Conservation (phyloP, 2,329 filamentous ascomycete species). For the Aspergillus novofumigatus region DNA sequence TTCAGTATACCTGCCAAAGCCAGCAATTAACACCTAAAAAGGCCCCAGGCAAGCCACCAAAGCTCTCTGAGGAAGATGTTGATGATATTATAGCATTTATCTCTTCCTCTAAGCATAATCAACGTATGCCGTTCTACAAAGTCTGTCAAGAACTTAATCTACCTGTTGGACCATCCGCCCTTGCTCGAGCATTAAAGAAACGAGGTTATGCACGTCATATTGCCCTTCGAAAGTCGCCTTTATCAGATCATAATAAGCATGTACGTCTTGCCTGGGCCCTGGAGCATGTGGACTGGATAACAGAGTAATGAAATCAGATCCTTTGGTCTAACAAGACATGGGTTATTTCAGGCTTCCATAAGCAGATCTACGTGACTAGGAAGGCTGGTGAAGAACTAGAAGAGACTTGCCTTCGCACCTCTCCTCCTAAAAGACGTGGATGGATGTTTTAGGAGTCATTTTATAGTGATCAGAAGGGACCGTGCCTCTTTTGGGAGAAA, state of each 20-base stretch:
- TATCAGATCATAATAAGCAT: conserved; percentile 7
- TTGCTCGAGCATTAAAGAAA: conserved; percentile 9
- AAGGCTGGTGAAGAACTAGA: conserved; percentile 10
- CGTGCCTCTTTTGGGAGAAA: conserved; percentile 3
- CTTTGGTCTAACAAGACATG: conserved; percentile 9
- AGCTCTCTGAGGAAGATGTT: conserved; percentile 11
- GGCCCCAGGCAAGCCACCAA: conserved; percentile 3
- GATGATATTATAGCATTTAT: conserved; percentile 16
- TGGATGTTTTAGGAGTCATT: conserved; percentile 6
- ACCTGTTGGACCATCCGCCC: neutral
- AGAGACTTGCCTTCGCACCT: conserved; percentile 3
- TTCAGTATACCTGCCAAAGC: conserved; percentile 16
- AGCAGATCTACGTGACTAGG: conserved; percentile 5
- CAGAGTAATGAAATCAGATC: conserved; percentile 5
- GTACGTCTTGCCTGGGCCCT: conserved; percentile 8
- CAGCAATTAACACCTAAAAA: conserved; percentile 11
- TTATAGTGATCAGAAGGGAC: neutral
- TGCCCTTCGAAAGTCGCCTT: conserved; percentile 10
- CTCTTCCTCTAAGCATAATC: conserved; percentile 9
- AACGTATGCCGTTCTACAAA: conserved; percentile 10
- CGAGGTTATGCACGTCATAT: conserved; percentile 11
- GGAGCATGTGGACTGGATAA: conserved; percentile 6
- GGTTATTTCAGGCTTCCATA: conserved; percentile 11
- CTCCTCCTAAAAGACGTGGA: neutral
- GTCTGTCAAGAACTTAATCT: conserved; percentile 12